These are phyloP conservation scores for Circinella minor DNA, from an alignment of 371 early-diverging fungal species.

Conservation along the genomic window DNA sequence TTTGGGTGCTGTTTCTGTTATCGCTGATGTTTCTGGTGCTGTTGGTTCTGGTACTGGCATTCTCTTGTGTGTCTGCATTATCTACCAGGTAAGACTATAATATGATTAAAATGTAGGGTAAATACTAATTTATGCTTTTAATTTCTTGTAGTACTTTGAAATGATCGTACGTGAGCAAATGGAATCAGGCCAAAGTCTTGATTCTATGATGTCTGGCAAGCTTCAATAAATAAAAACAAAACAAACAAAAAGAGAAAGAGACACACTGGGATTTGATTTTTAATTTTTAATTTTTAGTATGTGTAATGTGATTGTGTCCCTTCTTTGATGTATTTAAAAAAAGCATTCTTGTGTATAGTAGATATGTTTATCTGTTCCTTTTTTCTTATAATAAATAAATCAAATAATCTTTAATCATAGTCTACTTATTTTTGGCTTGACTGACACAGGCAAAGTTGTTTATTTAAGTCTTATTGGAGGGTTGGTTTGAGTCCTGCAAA, in stretches of 20 bases:
- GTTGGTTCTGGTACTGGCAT: slow-evolving; percentile 99
- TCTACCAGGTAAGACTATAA: slow-evolving; percentile 79
- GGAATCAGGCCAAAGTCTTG: slow-evolving; percentile 62
- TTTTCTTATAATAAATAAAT: neutral
- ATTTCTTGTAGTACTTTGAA: slow-evolving; percentile 82
- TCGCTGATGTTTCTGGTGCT: slow-evolving; percentile 93
- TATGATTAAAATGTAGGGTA: slow-evolving; percentile 20
- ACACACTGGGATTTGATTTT: neutral
- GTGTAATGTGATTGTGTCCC: neutral
- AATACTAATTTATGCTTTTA: slow-evolving; percentile 19
- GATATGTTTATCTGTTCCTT: neutral
- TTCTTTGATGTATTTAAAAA: slow-evolving; percentile 4
- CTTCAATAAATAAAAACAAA: neutral
- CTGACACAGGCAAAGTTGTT: too few species aligned
- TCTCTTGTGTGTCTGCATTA: slow-evolving; percentile 97
- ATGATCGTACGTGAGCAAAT: slow-evolving; percentile 96
- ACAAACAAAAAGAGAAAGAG: too few species aligned
- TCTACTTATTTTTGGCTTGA: too few species aligned
- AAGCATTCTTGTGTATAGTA: neutral
- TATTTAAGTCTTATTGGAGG: too few species aligned
- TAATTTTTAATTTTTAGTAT: neutral
- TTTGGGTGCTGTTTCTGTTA: slow-evolving; percentile 93
- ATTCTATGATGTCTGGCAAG: slow-evolving; percentile 42
- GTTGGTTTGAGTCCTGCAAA: too few species aligned
- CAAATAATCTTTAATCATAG: too few species aligned